Evolutionary conservation across 2,329 filamentous ascomycete genomes (phyloP), one percentile per base, ranked within the genome.

Genomic region (Microcyclosporella mali): DNA sequence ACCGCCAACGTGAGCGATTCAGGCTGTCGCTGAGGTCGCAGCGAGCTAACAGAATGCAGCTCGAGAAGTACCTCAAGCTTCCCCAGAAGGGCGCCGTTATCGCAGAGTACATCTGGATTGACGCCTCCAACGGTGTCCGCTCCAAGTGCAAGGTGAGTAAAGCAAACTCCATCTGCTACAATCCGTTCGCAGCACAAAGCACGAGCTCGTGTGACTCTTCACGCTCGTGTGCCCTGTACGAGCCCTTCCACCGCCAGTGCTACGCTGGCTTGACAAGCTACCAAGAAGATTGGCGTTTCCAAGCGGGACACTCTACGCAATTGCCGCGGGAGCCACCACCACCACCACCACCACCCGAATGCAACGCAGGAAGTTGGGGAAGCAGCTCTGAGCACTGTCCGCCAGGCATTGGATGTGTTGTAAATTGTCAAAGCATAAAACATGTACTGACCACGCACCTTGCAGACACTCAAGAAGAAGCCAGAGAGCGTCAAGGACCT

Each of bases 81-180:
- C 84, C 88, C 68, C 90, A 97, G 75, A 86, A 84, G 69, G 89
- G 88, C 68, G 74, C 73, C 59, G 76, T 94, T 65, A 92, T 95
- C 70, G 90, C 88, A 64, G 90, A 95, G 74, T 95, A 95, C 73
- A 82, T 95, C 76, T 95, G 90, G 90, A 84, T 95, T 66, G 89
- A 95, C 65, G 76, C 85, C 55, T 70, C 73, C 55, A 88, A 89
- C 66, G 83, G 84, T 62, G 78, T 86, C 59, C 88, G 92, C 62
- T 95, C 88, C 67, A 98, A 97, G 77, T 90, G 85, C 65, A 94
- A 88, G 79, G 90, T 95, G 77, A 77, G 87, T 76, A 25, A 25
- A 4, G 7, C n/a, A n/a, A n/a, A n/a, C 18, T 25, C 21, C 9
- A 25, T 25, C 6, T 33, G 9, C 14, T 41, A 3, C 32, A 34